Percentiles rank a stretch among this genome's conserved stretches.
phyloP scores from a whole-genome alignment of 2,329 filamentous ascomycete genomes.

The Alternaria sp. region DNA sequence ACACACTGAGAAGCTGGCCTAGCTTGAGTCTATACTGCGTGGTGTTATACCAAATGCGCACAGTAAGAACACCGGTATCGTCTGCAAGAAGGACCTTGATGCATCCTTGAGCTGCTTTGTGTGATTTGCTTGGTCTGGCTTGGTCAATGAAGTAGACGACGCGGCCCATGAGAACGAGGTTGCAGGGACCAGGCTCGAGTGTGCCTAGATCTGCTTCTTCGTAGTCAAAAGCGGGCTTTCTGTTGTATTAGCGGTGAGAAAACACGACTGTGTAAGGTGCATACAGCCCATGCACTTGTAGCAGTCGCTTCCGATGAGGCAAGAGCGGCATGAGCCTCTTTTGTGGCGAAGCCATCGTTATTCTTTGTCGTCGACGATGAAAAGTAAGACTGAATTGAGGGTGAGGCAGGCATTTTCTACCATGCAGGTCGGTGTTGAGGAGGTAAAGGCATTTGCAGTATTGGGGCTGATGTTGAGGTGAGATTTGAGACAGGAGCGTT shows the following conservation, averaged over 20 bases:
- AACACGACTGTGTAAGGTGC: not conserved
- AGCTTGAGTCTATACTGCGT: conserved; percentile 56
- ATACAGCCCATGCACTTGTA: conserved; percentile 26
- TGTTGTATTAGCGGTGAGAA: conserved; percentile 25
- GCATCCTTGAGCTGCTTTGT: conserved; percentile 59
- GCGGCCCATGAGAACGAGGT: conserved; percentile 63
- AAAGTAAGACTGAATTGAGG: conserved; percentile 58
- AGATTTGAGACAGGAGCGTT: not conserved
- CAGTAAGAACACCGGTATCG: conserved; percentile 62
- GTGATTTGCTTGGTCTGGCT: conserved; percentile 53
- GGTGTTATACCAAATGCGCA: conserved; percentile 62
- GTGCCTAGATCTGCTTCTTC: conserved; percentile 58
- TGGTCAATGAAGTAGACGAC: conserved; percentile 64
- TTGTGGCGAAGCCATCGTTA: conserved; percentile 63
- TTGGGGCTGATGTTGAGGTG: not conserved
- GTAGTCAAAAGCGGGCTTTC: conserved; percentile 58
- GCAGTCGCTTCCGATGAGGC: conserved; percentile 45
- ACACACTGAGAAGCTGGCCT: conserved; percentile 64
- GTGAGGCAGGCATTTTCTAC: conserved; percentile 44
- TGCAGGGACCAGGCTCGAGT: conserved; percentile 59
- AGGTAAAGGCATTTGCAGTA: not conserved
- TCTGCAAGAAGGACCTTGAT: conserved; percentile 66
- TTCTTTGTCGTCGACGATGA: conserved; percentile 35
- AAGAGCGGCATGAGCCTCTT: conserved; percentile 54
- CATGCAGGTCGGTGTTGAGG: not conserved